phyloP scores from a whole-genome alignment of 106 monocot species.

The Apostasia shenzhenica region DNA sequence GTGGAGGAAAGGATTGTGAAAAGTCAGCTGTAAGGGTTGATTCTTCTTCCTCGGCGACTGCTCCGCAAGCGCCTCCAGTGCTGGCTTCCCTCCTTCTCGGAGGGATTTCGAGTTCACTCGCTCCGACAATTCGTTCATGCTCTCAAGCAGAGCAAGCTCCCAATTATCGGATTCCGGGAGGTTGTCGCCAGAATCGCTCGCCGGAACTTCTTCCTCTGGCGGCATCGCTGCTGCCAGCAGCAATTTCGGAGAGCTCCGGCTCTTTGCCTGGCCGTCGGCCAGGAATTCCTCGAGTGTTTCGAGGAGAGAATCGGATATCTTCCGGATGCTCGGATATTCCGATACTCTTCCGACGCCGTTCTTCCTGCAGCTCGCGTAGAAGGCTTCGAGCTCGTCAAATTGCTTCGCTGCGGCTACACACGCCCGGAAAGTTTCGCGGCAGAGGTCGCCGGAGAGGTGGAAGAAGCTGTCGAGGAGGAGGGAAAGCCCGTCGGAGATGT shows the following conservation, averaged over 20 bases:
- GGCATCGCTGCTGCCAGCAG: neutral
- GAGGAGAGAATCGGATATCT: conserved; percentile 35
- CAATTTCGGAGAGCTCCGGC: conserved; percentile 5
- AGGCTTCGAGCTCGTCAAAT: conserved; percentile 17
- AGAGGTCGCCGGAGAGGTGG: conserved; percentile 4
- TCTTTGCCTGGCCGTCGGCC: neutral
- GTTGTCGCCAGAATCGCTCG: no score
- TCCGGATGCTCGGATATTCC: conserved; percentile 50
- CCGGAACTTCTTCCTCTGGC: neutral
- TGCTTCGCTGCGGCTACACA: conserved; percentile 7
- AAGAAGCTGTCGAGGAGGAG: conserved; percentile 19
- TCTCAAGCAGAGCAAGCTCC: conserved; percentile 32
- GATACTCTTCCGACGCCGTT: conserved; percentile 33
- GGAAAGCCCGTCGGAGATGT: conserved; percentile 11
- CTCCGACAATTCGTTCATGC: conserved; percentile 12
- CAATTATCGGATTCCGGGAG: conserved; percentile 9
- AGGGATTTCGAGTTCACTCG: neutral
- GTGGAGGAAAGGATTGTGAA: conserved; percentile 6
- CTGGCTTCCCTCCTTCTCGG: neutral
- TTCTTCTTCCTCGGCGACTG: neutral
- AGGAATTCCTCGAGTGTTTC: conserved; percentile 26
- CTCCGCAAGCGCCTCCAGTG: no score
- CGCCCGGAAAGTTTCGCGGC: conserved; percentile 2
- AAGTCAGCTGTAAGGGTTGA: neutral
- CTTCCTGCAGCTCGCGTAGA: conserved; percentile 16